phyloP scores from a whole-genome alignment of 805 yeast species.

The Metschnikowia kunwiensis region DNA sequence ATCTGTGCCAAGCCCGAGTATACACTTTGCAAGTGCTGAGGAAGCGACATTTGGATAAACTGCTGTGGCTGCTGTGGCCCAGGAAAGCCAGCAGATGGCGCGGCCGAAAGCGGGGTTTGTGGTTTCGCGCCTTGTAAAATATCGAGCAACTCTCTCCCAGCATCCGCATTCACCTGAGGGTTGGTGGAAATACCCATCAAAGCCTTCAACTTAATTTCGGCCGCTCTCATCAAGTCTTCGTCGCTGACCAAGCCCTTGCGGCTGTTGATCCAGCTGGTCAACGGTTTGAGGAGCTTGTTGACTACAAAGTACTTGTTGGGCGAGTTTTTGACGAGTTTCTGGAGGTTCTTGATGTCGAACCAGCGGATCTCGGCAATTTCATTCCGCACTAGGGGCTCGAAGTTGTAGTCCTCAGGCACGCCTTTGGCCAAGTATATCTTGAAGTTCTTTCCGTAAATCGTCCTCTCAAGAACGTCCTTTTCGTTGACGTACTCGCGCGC shows the following conservation, averaged over 20 bases:
- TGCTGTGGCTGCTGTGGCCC: constrained; percentile 12
- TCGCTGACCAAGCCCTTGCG: constrained; percentile 48
- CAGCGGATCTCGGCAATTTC: constrained; percentile 85
- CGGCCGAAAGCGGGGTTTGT: constrained; percentile 1
- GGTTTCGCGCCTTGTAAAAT: constrained; percentile 45
- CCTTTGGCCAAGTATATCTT: constrained; percentile 74
- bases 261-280: constrained; percentile 53
- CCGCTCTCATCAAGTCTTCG: constrained; percentile 56
- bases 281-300: constrained; percentile 48
- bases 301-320: constrained; percentile 45
- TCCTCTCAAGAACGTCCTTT: constrained; percentile 75
- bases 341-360: constrained; percentile 53
- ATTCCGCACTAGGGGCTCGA: constrained; percentile 79
- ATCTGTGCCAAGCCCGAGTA: constrained; percentile 17
- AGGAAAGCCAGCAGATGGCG: constrained; percentile 8
- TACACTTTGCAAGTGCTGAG: constrained; percentile 31
- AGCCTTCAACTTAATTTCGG: constrained; percentile 62
- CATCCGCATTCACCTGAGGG: constrained; percentile 44
- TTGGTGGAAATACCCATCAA: constrained; percentile 54
- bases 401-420: constrained; percentile 72
- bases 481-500: constrained; percentile 64
- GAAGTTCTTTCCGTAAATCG: constrained; percentile 78
- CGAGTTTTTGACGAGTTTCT: constrained; percentile 39
- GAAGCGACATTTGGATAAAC: constrained; percentile 28
- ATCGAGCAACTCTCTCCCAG: constrained; percentile 73